These are phyloP conservation scores for Cucumis hystrix DNA, from an alignment of 306 rosid genomes.

Conservation along the genomic window DNA sequence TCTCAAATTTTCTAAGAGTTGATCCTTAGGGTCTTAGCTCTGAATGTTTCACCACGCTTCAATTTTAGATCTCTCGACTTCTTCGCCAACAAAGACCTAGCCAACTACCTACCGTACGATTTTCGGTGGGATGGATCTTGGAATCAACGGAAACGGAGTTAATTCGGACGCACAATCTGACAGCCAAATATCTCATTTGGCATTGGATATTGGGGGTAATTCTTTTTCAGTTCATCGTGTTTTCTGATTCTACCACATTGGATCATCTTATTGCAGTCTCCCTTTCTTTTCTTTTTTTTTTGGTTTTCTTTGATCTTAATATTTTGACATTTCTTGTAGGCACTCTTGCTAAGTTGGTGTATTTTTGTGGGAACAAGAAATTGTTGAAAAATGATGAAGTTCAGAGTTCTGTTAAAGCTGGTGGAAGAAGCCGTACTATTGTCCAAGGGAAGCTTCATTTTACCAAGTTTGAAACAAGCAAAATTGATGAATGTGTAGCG, in stretches of 20 bases:
- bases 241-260: neutral
- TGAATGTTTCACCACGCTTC: neutral
- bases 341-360: constrained; percentile 69
- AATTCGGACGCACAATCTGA: constrained; percentile 24
- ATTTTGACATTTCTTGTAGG: constrained; percentile 27
- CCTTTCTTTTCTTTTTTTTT: neutral
- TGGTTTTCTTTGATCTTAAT: neutral
- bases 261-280: neutral
- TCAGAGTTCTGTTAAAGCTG: constrained; percentile 21
- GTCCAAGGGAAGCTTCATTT: constrained; percentile 74
- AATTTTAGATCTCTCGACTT: neutral
- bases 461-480: constrained; percentile 71
- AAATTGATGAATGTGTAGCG: constrained; percentile 64
- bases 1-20: neutral
- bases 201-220: constrained; percentile 84
- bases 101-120: neutral
- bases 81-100: neutral
- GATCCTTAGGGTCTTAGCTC: neutral
- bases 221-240: neutral
- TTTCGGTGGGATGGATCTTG: constrained; percentile 34
- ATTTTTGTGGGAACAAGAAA: constrained; percentile 46
- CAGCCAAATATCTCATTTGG: constrained; percentile 46
- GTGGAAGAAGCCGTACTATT: constrained; percentile 17
- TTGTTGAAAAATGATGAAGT: constrained; percentile 17
- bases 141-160: constrained; percentile 6